Evolutionary conservation across 768 basidiomycete species (phyloP), one percentile per base, ranked within the genome.

Genomic region (Serendipita sp.): DNA sequence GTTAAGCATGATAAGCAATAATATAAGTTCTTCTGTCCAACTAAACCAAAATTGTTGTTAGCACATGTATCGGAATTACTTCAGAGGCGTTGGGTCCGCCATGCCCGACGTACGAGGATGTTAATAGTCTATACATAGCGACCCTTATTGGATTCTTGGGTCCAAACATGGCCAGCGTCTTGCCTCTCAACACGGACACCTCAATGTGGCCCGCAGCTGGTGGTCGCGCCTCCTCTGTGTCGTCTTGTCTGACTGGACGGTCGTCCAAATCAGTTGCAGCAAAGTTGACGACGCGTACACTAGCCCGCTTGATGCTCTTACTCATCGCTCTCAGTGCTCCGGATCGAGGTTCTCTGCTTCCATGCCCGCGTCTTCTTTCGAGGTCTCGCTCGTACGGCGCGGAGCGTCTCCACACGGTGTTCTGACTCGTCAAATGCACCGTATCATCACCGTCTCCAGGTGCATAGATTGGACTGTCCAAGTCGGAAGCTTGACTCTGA

Each of bases 11-110:
- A 98, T 96, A 61, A 93, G 77, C 24, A 87, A 67, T 45, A 98
- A 80, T 64, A 97, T 88, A 24, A 76, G 64, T 28, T 90, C 90
- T 74, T 98, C 95, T 17, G 93, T 94, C 80, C 82, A 87, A 64
- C 90, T 91, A 67, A 17, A 44, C 4, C 17, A 60, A 14, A 33
- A 43, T 30, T 26, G 43, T 3, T 26, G 4, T 28, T n/a, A 28
- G 45, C 45, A n/a, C n/a, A 48, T 9, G n/a, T n/a, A n/a, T 30
- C 3, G n/a, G 14, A 5, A 38, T 38, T 14, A 14, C 38, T 5
- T 14, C 38, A n/a, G n/a, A n/a, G n/a, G n/a, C n/a, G n/a, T n/a
- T n/a, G n/a, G n/a, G n/a, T n/a, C n/a, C n/a, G n/a, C n/a, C n/a
- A n/a, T n/a, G n/a, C n/a, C n/a, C n/a, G 13, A 79, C 90, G 67